Evolutionary conservation across 2,329 filamentous ascomycete genomes (phyloP).

Genomic region (Colletotrichum agaves): DNA sequence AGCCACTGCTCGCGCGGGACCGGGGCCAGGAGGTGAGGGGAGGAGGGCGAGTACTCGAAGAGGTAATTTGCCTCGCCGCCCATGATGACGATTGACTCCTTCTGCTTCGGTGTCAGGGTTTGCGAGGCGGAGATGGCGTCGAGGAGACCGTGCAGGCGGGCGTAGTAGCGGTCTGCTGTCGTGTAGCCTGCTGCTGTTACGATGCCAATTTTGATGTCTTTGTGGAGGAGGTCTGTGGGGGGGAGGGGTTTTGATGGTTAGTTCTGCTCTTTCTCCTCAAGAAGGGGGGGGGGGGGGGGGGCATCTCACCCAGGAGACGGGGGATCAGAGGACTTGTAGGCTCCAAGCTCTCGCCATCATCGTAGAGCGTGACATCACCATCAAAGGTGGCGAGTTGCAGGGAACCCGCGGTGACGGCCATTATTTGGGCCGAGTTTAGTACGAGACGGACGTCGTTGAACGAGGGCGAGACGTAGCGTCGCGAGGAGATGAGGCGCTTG

Average conservation of each 20-base stretch:
- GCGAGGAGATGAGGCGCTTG: constrained; percentile 85
- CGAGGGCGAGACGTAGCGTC: constrained; percentile 92
- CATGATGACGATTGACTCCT: constrained; percentile 87
- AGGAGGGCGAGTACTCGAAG: constrained; percentile 77
- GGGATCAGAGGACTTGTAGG: constrained; percentile 81
- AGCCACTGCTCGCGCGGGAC: constrained; percentile 77
- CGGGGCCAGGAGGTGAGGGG: constrained; percentile 74
- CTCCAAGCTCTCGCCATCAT: constrained; percentile 84
- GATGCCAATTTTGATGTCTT: constrained; percentile 88
- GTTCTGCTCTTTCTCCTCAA: not conserved
- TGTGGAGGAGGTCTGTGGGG: constrained; percentile 72
- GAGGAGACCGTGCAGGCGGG: constrained; percentile 85
- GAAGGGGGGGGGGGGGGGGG: not conserved
- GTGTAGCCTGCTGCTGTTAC: constrained; percentile 97
- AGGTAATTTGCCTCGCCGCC: constrained; percentile 97
- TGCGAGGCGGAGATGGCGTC: constrained; percentile 75
- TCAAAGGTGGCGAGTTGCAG: constrained; percentile 94
- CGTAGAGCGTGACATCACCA: constrained; percentile 96
- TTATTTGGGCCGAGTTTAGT: constrained; percentile 93
- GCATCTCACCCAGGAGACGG: constrained; percentile 60
- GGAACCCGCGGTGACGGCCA: constrained; percentile 81
- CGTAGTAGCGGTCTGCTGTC: constrained; percentile 86
- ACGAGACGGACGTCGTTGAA: constrained; percentile 97
- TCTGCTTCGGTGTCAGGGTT: constrained; percentile 71
- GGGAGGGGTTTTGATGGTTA: constrained; percentile 11